These are phyloP conservation scores for bread wheat (Triticum aestivum) DNA, from an alignment of 176 grass and related monocot genomes.

Conservation along the genomic window DNA sequence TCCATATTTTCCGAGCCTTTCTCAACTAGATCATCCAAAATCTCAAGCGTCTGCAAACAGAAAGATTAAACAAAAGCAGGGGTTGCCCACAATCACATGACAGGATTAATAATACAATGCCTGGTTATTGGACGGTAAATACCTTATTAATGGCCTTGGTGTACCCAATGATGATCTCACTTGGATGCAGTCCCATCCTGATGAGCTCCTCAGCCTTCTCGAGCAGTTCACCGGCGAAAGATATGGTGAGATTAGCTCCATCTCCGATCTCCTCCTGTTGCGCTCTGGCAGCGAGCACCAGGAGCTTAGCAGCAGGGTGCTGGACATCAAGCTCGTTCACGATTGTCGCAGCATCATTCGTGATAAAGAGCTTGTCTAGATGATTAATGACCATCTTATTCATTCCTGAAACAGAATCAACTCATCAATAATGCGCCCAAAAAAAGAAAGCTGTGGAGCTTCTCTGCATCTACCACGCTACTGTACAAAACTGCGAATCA, in stretches of 20 bases:
- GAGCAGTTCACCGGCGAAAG: slow-evolving; percentile 87
- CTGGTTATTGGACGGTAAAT: not conserved
- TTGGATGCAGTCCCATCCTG: slow-evolving; percentile 95
- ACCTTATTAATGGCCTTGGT: slow-evolving; percentile 90
- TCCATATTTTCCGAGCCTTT: slow-evolving; percentile 94
- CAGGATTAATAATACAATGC: not conserved
- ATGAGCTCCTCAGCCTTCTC: slow-evolving; percentile 94
- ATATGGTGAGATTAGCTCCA: slow-evolving; percentile 87
- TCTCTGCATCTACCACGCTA: not conserved
- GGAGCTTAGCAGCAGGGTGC: slow-evolving; percentile 83
- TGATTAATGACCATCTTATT: slow-evolving; percentile 98
- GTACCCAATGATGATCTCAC: slow-evolving; percentile 95
- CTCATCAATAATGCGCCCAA: not conserved
- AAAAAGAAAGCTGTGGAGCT: not conserved
- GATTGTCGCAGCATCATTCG: slow-evolving; percentile 81
- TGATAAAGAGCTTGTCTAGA: slow-evolving; percentile 88
- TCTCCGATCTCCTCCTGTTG: slow-evolving; percentile 97
- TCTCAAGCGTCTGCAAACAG: slow-evolving; percentile 47
- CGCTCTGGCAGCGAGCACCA: slow-evolving; percentile 69
- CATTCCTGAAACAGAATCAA: slow-evolving; percentile 52
- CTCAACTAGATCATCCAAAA: slow-evolving; percentile 86
- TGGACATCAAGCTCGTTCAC: slow-evolving; percentile 92
- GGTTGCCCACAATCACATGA: not conserved
- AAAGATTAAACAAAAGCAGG: slow-evolving; percentile 15
- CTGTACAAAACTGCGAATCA: too few relatives aligned